These are phyloP conservation scores for Blastocystis sp. DNA, from an alignment of 352 stramenopile species.

Conservation along the genomic window DNA sequence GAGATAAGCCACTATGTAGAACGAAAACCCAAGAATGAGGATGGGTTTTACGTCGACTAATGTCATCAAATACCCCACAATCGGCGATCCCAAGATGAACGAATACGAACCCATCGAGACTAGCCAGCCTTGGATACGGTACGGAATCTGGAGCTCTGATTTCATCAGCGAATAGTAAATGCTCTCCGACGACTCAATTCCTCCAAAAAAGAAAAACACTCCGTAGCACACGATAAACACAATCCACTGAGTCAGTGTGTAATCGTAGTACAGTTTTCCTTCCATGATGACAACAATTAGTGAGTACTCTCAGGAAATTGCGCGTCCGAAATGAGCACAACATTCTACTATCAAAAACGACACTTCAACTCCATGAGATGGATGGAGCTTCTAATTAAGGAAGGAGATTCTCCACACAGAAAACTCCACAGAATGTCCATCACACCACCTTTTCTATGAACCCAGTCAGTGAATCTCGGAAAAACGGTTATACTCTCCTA, in stretches of 20 bases:
- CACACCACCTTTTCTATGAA: no score
- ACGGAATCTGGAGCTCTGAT: conserved; percentile 14
- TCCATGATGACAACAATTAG: not conserved
- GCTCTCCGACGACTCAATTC: conserved; percentile 19
- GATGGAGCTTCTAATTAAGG: no score
- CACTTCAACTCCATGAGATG: no score
- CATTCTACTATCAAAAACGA: no score
- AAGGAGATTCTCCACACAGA: no score
- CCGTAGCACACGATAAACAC: not conserved
- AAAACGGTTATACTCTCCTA: not conserved
- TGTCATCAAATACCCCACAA: conserved; percentile 17
- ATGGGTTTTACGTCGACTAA: conserved; percentile 35
- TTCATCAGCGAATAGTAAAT: conserved; percentile 51
- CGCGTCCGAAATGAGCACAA: no score
- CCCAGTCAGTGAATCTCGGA: no score
- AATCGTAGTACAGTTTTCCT: not conserved
- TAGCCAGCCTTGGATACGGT: conserved; percentile 16
- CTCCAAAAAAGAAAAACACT: conserved; percentile 52
- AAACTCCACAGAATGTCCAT: no score
- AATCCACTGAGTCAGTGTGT: not conserved
- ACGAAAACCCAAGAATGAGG: not conserved
- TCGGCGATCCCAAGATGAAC: conserved; percentile 12
- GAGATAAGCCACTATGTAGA: not conserved
- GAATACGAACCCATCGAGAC: conserved; percentile 29
- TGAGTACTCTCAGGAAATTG: not conserved